Percentiles rank a stretch among this genome's conserved stretches.
phyloP scores from a whole-genome alignment of 2,329 filamentous ascomycete genomes.

The Hymenoscyphus fructigenus region DNA sequence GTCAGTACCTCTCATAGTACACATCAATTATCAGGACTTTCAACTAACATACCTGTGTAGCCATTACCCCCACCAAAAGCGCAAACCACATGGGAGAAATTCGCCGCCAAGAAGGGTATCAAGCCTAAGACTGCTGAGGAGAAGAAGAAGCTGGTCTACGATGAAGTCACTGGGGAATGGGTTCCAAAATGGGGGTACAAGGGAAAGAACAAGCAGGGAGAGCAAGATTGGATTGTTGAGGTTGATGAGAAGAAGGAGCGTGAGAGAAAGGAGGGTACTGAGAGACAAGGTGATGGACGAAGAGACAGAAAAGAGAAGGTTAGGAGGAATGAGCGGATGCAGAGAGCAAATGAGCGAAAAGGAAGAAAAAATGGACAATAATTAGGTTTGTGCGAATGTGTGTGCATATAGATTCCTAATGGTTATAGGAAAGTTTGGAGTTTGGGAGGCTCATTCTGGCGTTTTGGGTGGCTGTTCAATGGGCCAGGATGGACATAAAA shows the following conservation, averaged over 20 bases:
- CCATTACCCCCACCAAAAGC: slow-evolving; percentile 78
- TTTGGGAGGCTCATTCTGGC: slow-evolving; percentile 6
- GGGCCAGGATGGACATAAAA: slow-evolving; percentile 1
- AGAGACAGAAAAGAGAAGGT: slow-evolving; percentile 66
- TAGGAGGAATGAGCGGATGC: slow-evolving; percentile 67
- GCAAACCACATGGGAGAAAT: slow-evolving; percentile 92
- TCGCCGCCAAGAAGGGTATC: slow-evolving; percentile 96
- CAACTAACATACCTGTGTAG: slow-evolving; percentile 27
- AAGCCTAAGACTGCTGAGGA: slow-evolving; percentile 80
- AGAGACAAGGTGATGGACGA: slow-evolving; percentile 60
- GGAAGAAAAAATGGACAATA: slow-evolving; percentile 33
- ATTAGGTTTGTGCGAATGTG: neutral
- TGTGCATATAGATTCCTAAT: neutral
- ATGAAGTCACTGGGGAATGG: slow-evolving; percentile 84
- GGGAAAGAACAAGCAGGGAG: slow-evolving; percentile 80
- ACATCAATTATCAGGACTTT: neutral
- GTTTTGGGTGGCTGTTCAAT: slow-evolving; percentile 3
- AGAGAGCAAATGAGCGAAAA: slow-evolving; percentile 64
- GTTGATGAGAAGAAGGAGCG: slow-evolving; percentile 75
- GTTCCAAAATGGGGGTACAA: slow-evolving; percentile 94
- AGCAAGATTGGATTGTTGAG: slow-evolving; percentile 89
- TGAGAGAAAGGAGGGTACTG: slow-evolving; percentile 60
- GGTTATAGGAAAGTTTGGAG: slow-evolving; percentile 1
- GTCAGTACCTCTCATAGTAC: slow-evolving; percentile 17
- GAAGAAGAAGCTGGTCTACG: slow-evolving; percentile 75